phyloP scores from a whole-genome alignment of 352 stramenopile species.

The Pythium guiyangense region DNA sequence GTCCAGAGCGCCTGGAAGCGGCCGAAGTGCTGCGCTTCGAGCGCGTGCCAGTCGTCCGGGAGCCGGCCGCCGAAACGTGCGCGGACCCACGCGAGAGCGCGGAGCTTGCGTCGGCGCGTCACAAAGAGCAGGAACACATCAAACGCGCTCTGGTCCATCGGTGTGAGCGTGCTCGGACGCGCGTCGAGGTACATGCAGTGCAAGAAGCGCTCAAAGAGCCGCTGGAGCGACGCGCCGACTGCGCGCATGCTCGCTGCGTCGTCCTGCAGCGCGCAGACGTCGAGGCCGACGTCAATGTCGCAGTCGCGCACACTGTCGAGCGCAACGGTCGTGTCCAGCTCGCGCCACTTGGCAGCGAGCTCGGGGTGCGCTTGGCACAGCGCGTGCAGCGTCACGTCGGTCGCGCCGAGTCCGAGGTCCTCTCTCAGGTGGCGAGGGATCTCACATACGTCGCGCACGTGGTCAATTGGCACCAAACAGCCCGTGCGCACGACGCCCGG shows the following conservation, averaged over 20 bases:
- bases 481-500: constrained; percentile 43
- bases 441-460: constrained; percentile 12
- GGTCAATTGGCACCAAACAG: constrained; percentile 23
- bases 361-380: too few relatives aligned
- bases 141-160: constrained; percentile 33
- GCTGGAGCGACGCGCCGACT: constrained; percentile 23
- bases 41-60: constrained; percentile 36
- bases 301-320: too few relatives aligned
- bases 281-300: too few relatives aligned
- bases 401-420: constrained; percentile 14
- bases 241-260: too few relatives aligned
- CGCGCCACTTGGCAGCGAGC: too few relatives aligned
- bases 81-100: constrained; percentile 36
- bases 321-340: too few relatives aligned
- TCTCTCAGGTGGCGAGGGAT: constrained; percentile 25
- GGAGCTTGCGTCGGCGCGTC: constrained; percentile 47
- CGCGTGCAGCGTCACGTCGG: too few relatives aligned
- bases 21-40: constrained; percentile 42
- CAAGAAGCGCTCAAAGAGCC: constrained; percentile 29
- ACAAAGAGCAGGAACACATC: constrained; percentile 56
- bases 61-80: constrained; percentile 32
- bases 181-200: background rate
- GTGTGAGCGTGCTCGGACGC: constrained; percentile 15
- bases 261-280: too few relatives aligned
- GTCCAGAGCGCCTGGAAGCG: constrained; percentile 40